Conservation (phyloP, 352 stramenopile species). For the Pythium pyrilobum region DNA sequence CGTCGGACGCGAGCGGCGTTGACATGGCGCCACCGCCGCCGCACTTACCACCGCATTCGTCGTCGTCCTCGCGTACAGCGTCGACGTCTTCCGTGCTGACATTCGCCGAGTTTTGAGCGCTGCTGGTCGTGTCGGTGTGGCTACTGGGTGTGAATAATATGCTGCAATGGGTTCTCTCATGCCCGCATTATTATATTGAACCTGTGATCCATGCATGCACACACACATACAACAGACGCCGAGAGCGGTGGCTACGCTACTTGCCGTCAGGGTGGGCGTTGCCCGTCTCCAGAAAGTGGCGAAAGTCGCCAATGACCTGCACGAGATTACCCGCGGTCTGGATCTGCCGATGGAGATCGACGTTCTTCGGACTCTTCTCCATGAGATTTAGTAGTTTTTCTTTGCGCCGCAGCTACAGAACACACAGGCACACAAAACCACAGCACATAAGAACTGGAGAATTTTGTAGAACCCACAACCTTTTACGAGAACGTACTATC, state of each 20-base stretch:
- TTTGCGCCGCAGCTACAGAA: slow-evolving; percentile 65
- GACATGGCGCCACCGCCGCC: slow-evolving; percentile 24
- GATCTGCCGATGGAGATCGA: slow-evolving; percentile 83
- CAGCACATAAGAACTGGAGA: background rate
- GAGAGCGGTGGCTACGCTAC: background rate
- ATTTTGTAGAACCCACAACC: background rate
- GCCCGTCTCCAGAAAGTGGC: slow-evolving; percentile 76
- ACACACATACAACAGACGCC: too few species aligned
- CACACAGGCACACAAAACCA: background rate
- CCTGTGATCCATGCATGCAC: too few species aligned
- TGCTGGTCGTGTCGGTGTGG: too few species aligned
- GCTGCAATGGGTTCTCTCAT: too few species aligned
- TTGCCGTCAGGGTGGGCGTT: slow-evolving; percentile 1
- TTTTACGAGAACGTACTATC: slow-evolving; percentile 43
- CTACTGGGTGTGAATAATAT: too few species aligned
- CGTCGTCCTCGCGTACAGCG: background rate
- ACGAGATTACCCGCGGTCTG: slow-evolving; percentile 79
- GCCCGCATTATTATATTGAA: too few species aligned
- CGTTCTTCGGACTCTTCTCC: slow-evolving; percentile 80
- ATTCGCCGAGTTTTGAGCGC: slow-evolving; percentile 35
- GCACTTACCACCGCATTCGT: background rate
- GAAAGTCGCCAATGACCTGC: slow-evolving; percentile 79
- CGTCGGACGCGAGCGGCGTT: slow-evolving; percentile 26
- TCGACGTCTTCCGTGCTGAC: slow-evolving; percentile 9
- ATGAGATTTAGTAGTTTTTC: slow-evolving; percentile 80